These are phyloP conservation scores for Penicillium sclerotigenum DNA, from an alignment of 2,329 filamentous ascomycete genomes.

Conservation along the genomic window DNA sequence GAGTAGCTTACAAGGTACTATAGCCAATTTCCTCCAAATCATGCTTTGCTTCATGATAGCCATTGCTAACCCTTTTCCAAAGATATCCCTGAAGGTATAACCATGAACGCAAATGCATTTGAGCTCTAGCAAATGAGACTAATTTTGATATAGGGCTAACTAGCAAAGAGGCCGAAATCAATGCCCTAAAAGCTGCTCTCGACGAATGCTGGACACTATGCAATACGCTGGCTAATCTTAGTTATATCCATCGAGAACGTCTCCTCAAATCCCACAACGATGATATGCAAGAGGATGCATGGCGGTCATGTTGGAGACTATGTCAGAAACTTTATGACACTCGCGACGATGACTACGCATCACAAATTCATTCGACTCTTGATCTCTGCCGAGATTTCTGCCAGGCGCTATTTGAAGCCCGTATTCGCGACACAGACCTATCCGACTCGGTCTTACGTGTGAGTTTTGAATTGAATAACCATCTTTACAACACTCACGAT, in stretches of 20 bases:
- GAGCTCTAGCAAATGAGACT: conserved; percentile 23
- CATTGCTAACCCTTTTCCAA: conserved; percentile 9
- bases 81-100: conserved; percentile 37
- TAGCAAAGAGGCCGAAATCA: conserved; percentile 57
- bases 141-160: conserved; percentile 34
- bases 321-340: conserved; percentile 87
- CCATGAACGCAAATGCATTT: conserved; percentile 7
- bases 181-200: conserved; percentile 70
- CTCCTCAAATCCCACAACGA: conserved; percentile 73
- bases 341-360: conserved; percentile 66
- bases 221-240: conserved; percentile 82
- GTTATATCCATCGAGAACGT: conserved; percentile 75
- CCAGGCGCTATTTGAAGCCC: conserved; percentile 82
- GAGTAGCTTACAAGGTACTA: conserved; percentile 73
- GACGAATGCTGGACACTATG: conserved; percentile 92
- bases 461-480: conserved; percentile 93
- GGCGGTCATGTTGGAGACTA: conserved; percentile 90
- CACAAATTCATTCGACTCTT: conserved; percentile 69
- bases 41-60: conserved; percentile 5
- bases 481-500: conserved; percentile 90
- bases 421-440: conserved; percentile 71
- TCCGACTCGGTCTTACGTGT: conserved; percentile 85
- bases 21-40: conserved; percentile 32
- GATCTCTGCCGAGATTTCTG: conserved; percentile 91
- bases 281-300: conserved; percentile 79